Percentiles rank a stretch among this genome's conserved stretches.
These are phyloP conservation scores for Pseudogymnoascus sp. DNA, from an alignment of 2,329 filamentous ascomycete genomes.

Conservation along the genomic window DNA sequence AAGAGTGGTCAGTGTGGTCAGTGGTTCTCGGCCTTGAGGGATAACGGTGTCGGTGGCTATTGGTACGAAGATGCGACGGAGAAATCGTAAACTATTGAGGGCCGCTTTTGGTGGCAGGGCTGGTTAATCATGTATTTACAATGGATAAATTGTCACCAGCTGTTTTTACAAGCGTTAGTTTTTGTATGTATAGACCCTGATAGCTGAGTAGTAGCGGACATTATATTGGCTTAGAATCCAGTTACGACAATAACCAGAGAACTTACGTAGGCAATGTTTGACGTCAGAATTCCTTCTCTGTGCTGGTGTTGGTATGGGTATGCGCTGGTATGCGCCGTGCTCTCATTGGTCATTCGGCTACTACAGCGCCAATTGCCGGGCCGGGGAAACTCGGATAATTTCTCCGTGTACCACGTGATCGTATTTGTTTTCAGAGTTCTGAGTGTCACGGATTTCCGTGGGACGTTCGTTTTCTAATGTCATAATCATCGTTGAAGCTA, in stretches of 20 bases:
- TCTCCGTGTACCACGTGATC: background rate
- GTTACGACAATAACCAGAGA: background rate
- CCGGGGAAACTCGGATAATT: conserved; percentile 6
- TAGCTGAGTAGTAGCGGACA: background rate
- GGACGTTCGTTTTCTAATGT: background rate
- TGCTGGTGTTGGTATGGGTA: background rate
- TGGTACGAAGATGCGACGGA: background rate
- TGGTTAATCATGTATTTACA: background rate
- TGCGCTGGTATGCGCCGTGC: background rate
- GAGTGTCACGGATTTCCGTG: background rate
- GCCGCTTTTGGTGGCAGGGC: background rate
- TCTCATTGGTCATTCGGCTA: conserved; percentile 3
- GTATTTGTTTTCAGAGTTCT: too few species aligned
- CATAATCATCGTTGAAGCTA: background rate
- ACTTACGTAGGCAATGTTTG: background rate
- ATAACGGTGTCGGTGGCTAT: background rate
- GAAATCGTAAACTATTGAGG: background rate
- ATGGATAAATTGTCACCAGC: background rate
- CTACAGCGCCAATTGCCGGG: background rate
- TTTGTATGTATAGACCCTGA: background rate
- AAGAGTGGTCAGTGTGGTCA: background rate
- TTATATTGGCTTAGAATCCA: background rate
- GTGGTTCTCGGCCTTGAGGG: background rate
- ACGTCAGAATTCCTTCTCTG: background rate
- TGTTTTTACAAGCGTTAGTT: background rate